phyloP scores from a whole-genome alignment of 805 yeast species.

The Starmerella gropengiesseri region DNA sequence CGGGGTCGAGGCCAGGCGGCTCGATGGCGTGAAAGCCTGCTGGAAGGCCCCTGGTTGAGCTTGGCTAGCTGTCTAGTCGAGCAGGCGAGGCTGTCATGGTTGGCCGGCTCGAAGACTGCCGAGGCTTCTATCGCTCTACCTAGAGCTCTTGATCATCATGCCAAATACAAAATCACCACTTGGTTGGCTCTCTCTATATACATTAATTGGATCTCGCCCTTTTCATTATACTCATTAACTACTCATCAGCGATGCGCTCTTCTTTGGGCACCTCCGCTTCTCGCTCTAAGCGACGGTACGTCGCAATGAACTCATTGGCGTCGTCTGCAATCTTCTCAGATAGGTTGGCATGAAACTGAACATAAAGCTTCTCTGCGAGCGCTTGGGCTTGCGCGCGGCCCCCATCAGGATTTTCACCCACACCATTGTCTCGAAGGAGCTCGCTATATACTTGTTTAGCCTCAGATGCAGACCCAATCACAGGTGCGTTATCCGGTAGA shows the following conservation, averaged over 20 bases:
- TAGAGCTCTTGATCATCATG: no score
- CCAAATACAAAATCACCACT: no score
- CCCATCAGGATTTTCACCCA: neutral
- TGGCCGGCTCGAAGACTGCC: no score
- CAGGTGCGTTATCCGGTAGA: slow-evolving; percentile 19
- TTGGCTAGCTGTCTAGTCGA: no score
- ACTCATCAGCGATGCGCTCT: slow-evolving; percentile 11
- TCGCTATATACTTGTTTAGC: slow-evolving; percentile 23
- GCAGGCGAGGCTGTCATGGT: no score
- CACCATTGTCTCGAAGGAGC: slow-evolving; percentile 18
- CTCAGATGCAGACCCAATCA: slow-evolving; percentile 9
- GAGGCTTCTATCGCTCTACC: no score
- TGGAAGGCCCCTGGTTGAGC: no score
- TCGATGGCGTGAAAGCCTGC: no score
- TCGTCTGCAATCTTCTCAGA: slow-evolving; percentile 21
- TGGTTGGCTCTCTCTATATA: no score
- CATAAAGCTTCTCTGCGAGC: slow-evolving; percentile 26
- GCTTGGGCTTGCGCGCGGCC: slow-evolving; percentile 14
- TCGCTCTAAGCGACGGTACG: slow-evolving; percentile 12
- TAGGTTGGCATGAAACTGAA: slow-evolving; percentile 22
- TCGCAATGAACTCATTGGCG: slow-evolving; percentile 22
- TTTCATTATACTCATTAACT: no score
- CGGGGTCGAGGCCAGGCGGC: no score
- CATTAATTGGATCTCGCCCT: no score
- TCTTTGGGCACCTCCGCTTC: slow-evolving; percentile 15